Evolutionary conservation across 805 yeast genomes (phyloP), one percentile per base, ranked within the genome.

Genomic region (Nematodospora valgi): DNA sequence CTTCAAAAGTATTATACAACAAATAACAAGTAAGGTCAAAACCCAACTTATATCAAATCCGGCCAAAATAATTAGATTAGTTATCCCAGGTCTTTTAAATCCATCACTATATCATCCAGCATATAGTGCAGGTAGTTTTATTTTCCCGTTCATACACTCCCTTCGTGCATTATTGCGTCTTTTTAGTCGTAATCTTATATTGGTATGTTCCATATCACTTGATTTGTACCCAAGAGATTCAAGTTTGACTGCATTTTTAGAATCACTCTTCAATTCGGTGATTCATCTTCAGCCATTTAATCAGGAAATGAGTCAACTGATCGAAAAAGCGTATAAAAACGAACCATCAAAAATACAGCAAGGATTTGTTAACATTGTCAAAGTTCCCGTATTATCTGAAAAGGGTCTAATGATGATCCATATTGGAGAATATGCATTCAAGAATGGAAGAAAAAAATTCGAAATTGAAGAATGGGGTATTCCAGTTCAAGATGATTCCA

Each of bases 391-490:
- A 2, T 59, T 86, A 23, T 77, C 86, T 37, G 88, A 81, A 31
- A 56, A 79, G 15, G 98, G 98, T 1, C 68, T 77, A 47, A 89
- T 88, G 96, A 76, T 77, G 44, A 73, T 78, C 1, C 74, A 78
- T 38, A 68, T 70, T 39, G 81, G 84, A 40, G 97, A 89, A 58
- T 82, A 76, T 56, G 87, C 95, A 4, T 38, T 38, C 13, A 38
- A 81, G 52, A 86, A 87, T 45, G 91, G 96, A 10, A 74, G 84
- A 43, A 78, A 79, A 56, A 79, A 74, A 48, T 87, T 91, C 53
- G 96, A 86, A 50, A 82, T 93, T 35, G 91, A 86, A 46, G 86
- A 81, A 50, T 93, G 96, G 95, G 86, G 95, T n/a, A 93, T 93
- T 33, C 98, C 98, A 0, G 95, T 91, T 2, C 96, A 88, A 38